Evolutionary conservation across 139 green algal species (phyloP).

Genomic region (Chlorella ohadii): DNA sequence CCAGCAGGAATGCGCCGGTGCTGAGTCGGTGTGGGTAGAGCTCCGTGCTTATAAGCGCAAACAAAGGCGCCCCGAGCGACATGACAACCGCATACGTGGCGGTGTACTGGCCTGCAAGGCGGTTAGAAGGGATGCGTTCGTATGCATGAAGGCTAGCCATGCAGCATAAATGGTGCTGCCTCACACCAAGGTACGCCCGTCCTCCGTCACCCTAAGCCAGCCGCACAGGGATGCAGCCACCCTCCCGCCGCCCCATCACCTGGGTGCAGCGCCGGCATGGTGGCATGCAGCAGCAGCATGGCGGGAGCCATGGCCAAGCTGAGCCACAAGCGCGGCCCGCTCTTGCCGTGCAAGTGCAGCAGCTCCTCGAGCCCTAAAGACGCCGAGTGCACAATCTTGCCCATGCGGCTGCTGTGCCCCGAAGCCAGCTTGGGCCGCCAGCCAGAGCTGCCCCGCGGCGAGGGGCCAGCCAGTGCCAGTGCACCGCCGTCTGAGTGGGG

Average conservation of each 20-base stretch:
- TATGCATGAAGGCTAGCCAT: too few relatives aligned
- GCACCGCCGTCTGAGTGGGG: too few relatives aligned
- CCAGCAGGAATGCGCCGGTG: background rate
- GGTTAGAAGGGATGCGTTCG: too few relatives aligned
- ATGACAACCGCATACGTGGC: constrained; percentile 13
- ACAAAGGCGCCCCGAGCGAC: constrained; percentile 26
- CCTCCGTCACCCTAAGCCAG: too few relatives aligned
- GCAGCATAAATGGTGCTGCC: too few relatives aligned
- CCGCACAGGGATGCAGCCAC: too few relatives aligned
- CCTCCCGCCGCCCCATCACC: constrained; percentile 33
- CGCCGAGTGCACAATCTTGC: background rate
- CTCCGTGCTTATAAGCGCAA: constrained; percentile 26
- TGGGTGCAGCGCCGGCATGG: constrained; percentile 51
- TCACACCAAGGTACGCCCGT: too few relatives aligned
- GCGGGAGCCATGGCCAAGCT: constrained; percentile 26
- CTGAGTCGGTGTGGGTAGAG: constrained; percentile 19
- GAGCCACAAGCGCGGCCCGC: constrained; percentile 4
- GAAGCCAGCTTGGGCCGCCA: background rate
- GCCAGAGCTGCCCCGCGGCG: background rate
- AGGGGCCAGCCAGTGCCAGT: background rate
- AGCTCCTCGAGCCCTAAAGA: constrained; percentile 9
- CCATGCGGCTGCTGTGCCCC: background rate
- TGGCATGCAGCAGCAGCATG: constrained; percentile 51
- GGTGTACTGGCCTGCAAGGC: constrained; percentile 30
- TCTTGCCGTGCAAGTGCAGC: constrained; percentile 35